Conservation (phyloP, 495 filamentous ascomycete genomes). For the Neurospora tetrasperma region DNA sequence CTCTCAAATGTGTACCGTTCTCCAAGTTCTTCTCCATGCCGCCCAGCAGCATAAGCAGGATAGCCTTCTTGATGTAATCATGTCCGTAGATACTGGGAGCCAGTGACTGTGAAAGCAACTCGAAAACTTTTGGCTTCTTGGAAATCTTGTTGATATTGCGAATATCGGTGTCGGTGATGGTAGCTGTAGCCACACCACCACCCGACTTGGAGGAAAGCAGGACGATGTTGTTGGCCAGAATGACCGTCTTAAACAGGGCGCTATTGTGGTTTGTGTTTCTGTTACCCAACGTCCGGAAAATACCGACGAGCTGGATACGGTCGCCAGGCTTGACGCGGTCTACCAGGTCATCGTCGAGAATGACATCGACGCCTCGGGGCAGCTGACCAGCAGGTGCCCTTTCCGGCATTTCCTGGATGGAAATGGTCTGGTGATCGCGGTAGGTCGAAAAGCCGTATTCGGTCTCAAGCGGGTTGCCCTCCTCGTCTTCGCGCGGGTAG, state of each 20-base stretch:
- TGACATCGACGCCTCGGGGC: constrained; percentile 93
- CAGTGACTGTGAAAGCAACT: constrained; percentile 86
- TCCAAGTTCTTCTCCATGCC: constrained; percentile 99
- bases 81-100: constrained; percentile 98
- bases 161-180: constrained; percentile 95
- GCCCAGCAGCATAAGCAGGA: constrained; percentile 92
- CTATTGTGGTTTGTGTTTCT: constrained; percentile 79
- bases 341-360: constrained; percentile 93
- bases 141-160: constrained; percentile 96
- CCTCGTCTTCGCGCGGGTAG: constrained; percentile 90
- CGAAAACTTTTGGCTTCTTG: constrained; percentile 92
- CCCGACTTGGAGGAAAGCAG: constrained; percentile 92
- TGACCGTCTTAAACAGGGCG: constrained; percentile 83
- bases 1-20: constrained; percentile 94
- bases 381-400: constrained; percentile 92
- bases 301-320: constrained; percentile 89
- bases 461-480: constrained; percentile 69
- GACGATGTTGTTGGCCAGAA: constrained; percentile 92
- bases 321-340: constrained; percentile 93
- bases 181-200: constrained; percentile 82
- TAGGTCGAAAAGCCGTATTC: constrained; percentile 96
- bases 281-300: constrained; percentile 88
- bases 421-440: constrained; percentile 94
- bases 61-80: constrained; percentile 97
- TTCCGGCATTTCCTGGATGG: constrained; percentile 99